Evolutionary conservation across 768 basidiomycete genomes (phyloP), one percentile per base, ranked within the genome.

Genomic region (Coprinopsis strossmayeri): DNA sequence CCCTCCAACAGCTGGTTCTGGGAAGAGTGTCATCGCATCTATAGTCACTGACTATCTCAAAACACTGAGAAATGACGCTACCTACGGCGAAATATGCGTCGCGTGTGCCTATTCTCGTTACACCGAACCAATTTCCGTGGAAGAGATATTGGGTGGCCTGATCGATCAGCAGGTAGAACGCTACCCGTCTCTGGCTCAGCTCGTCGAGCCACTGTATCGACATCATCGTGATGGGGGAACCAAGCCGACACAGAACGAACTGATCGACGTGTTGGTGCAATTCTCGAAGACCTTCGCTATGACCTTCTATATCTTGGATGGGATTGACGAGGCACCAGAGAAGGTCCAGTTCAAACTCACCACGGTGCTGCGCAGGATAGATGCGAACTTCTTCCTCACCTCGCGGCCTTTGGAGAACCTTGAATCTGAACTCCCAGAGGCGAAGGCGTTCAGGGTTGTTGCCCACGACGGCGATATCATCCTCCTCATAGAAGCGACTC

Each of bases 231-330:
- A 1, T 26, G 39, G 34, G 30, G 21, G 20, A 13, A 46, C 28
- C 24, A 15, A 34, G 4, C 34, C 39, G 1, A n/a, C 35, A 2
- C 20, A 39, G 13, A 25, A 28, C 15, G 13, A 48, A 11, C 17
- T 27, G 2, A 3, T 23, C 37, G 35, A 39, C 26, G 9, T 48
- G 20, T 38, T 48, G 4, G n/a, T n/a, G 5, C 9, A 12, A 9
- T 20, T 40, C 7, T 10, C 30, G 13, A 27, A n/a, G 5, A n/a
- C 21, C 24, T 40, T 25, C 34, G 12, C 13, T n/a, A 15, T n/a
- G 5, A 37, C 40, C 17, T 48, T 26, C 37, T 24, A 38, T 20
- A 38, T 40, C 21, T 21, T 48, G 10, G 47, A 48, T 17, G 47
- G 35, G 2, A 15, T 48, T 11, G 47, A 48, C 38, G 47, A 48